Conservation (phyloP, 1,139 yeast species). For the Blastobotrys petasosporus region DNA sequence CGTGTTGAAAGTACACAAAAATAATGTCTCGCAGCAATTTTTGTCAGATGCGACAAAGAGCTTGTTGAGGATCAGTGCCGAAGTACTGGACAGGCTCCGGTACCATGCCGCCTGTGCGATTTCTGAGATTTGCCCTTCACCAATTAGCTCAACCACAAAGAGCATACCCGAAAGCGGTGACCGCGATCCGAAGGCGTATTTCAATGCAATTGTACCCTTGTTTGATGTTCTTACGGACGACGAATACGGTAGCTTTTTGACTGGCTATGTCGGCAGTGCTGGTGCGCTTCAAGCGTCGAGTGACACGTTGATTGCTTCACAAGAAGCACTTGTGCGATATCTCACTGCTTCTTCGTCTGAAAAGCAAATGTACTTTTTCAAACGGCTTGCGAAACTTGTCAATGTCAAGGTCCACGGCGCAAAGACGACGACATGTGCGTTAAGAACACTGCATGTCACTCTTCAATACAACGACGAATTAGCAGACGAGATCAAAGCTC, state of each 20-base stretch:
- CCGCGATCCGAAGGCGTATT: conserved; percentile 14
- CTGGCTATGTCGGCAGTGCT: conserved; percentile 50
- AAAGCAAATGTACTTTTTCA: conserved; percentile 9
- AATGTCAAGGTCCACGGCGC: conserved; percentile 14
- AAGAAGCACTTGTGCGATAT: conserved; percentile 40
- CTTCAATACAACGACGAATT: conserved; percentile 18
- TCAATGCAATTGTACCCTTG: conserved; percentile 15
- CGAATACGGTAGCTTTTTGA: conserved; percentile 43
- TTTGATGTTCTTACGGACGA: conserved; percentile 19
- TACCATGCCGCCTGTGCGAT: conserved; percentile 4
- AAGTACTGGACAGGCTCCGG: conserved; percentile 42
- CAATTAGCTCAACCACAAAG: background rate
- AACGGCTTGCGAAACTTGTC: conserved; percentile 12
- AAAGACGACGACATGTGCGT: conserved; percentile 15
- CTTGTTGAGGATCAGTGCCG: conserved; percentile 53
- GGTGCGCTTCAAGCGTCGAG: conserved; percentile 56
- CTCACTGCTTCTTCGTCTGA: conserved; percentile 16
- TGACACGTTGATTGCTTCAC: conserved; percentile 41
- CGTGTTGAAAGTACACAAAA: conserved; percentile 7
- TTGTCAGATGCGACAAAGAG: conserved; percentile 27
- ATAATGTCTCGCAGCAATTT: conserved; percentile 11
- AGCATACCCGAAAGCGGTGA: conserved; percentile 12
- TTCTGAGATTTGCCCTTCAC: background rate
- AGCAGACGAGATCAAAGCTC: conserved; percentile 1
- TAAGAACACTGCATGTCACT: conserved; percentile 13